Conservation (phyloP, 441 rosid genomes). For the Corymbia calophylla region DNA sequence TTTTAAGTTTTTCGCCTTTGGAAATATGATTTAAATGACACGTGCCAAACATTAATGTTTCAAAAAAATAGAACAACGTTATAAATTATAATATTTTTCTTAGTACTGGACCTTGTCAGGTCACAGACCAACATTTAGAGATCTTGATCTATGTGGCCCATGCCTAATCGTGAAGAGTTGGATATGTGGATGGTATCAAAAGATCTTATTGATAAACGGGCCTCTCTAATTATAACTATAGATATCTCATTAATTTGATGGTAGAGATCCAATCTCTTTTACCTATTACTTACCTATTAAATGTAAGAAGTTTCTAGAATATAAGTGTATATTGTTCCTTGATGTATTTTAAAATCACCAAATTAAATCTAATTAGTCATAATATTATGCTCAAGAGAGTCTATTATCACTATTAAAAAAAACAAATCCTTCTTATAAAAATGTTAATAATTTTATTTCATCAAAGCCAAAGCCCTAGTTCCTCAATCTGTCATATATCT, state of each 20-base stretch:
- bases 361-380: not conserved
- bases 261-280: rapidly evolving
- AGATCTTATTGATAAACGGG: not conserved
- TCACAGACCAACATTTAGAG: not conserved
- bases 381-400: not conserved
- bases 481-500: rapidly evolving
- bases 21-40: not conserved
- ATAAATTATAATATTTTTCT: not conserved
- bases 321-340: not conserved
- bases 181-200: not conserved
- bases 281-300: not conserved
- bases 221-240: not conserved
- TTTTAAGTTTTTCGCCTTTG: not conserved
- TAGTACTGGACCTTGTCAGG: not conserved
- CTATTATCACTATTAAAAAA: too few species aligned
- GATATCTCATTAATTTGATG: rapidly evolving
- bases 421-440: too few species aligned
- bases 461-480: not conserved
- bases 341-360: not conserved
- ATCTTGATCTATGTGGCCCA: rapidly evolving
- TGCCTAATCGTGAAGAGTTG: rapidly evolving
- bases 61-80: not conserved
- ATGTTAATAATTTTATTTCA: too few species aligned
- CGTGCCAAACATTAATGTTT: not conserved
- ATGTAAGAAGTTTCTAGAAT: not conserved